Evolutionary conservation across 805 yeast species (phyloP).

Genomic region (Ogataea salicorniae): DNA sequence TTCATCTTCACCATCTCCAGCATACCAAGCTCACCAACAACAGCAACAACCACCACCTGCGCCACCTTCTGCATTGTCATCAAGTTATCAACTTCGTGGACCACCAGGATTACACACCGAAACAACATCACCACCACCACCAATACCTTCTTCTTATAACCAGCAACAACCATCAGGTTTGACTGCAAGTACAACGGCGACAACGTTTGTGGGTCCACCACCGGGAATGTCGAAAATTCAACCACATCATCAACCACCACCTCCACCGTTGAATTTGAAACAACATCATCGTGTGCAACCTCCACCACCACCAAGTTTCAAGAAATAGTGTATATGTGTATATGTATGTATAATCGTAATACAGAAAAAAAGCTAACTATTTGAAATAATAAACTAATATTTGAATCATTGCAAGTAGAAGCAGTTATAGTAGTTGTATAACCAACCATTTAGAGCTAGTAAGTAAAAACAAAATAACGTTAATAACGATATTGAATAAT

Average conservation of each 20-base stretch:
- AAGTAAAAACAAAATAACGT: too few species aligned
- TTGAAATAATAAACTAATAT: too few species aligned
- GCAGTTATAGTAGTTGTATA: too few species aligned
- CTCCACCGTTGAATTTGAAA: constrained; percentile 3
- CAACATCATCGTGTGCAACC: not conserved
- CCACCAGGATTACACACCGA: constrained; percentile 2
- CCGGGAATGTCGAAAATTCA: not conserved
- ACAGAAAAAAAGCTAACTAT: not conserved
- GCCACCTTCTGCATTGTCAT: not conserved
- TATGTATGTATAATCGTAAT: not conserved
- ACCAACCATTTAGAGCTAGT: too few species aligned
- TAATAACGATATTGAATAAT: too few species aligned
- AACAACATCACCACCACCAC: not conserved
- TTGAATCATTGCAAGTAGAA: too few species aligned
- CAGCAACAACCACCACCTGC: constrained; percentile 6
- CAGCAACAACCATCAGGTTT: constrained; percentile 7
- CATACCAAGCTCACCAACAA: not conserved
- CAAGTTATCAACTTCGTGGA: constrained; percentile 4
- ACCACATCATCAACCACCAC: constrained; percentile 8
- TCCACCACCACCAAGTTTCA: constrained; percentile 1
- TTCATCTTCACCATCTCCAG: constrained; percentile 4
- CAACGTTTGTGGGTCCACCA: not conserved
- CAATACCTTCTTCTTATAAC: constrained; percentile 1
- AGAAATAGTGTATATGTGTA: not conserved
- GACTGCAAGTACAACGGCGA: not conserved